These are phyloP conservation scores for Phytophthora idaei DNA, from an alignment of 352 stramenopile species.

Conservation along the genomic window DNA sequence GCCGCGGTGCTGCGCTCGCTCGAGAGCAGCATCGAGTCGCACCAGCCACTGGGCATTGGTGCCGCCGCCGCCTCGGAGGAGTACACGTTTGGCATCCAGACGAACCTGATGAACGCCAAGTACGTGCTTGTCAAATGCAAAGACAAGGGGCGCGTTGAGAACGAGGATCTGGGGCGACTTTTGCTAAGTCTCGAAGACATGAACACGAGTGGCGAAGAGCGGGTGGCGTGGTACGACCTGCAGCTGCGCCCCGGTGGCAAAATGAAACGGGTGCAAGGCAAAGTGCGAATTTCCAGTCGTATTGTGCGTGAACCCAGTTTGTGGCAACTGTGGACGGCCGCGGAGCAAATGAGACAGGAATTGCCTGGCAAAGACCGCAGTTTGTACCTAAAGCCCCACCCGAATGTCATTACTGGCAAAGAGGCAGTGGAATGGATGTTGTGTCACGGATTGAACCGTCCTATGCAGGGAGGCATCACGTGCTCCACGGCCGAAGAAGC, in stretches of 20 bases:
- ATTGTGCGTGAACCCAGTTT: conserved; percentile 84
- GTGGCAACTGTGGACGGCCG: conserved; percentile 85
- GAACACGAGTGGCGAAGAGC: conserved; percentile 83
- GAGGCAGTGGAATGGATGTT: conserved; percentile 87
- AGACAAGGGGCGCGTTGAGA: conserved; percentile 85
- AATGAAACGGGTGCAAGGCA: conserved; percentile 87
- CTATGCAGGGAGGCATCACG: conserved; percentile 84
- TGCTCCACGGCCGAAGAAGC: conserved; percentile 87
- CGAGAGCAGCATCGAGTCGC: conserved; percentile 77
- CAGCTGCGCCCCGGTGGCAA: conserved; percentile 79
- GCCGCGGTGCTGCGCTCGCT: conserved; percentile 78
- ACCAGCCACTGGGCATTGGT: conserved; percentile 87
- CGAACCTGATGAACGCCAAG: conserved; percentile 76
- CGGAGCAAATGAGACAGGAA: conserved; percentile 84
- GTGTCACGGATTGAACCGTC: conserved; percentile 81
- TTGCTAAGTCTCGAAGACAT: conserved; percentile 84
- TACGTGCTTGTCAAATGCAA: conserved; percentile 90
- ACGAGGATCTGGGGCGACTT: conserved; percentile 78
- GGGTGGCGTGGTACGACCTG: conserved; percentile 87
- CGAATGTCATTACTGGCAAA: conserved; percentile 81
- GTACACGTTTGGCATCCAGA: conserved; percentile 88
- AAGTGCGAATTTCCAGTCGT: conserved; percentile 83
- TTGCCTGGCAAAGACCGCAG: conserved; percentile 72
- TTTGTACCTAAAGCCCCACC: conserved; percentile 86
- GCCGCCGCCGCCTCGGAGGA: conserved; percentile 80